Base-by-base conservation (phyloP, 2,329 filamentous ascomycete species). In the Pezicula neosporulosa region DNA sequence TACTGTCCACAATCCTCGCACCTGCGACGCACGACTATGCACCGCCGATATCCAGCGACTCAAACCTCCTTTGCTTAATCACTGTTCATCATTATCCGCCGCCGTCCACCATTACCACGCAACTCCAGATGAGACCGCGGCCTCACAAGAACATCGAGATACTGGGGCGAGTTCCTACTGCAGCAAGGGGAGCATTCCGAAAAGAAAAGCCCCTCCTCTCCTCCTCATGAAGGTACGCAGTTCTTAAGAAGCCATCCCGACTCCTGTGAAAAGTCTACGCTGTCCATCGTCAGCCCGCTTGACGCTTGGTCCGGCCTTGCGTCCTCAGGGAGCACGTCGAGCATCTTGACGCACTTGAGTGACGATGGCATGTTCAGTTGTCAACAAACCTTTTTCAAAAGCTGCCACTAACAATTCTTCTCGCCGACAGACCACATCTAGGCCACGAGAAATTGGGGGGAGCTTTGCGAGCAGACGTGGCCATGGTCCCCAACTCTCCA, bases 381-480 rank as follows among this genome's bases (percentile, higher is more conserved):
- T 52, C 36, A 49, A 47, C 30, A 44, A 44, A 49, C 16, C 37
- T 47, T 45, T 44, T 48, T 48, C 36, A 52, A 24, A 44, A 47
- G 28, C 44, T 39, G 16, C 58, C 28, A 51, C 63, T 66, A 44
- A 66, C 63, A 35, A 44, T 49, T 49, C 15, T 47, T 48, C 28
- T 36, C 49, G 44, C 38, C 49, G 53, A 48, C 56, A 69, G 66
- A 66, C 67, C 52, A 66, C 66, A 51, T 58, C 66, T 41, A 64
- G 65, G 61, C 64, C 65, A 48, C 62, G 63, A 55, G 66, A 67
- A 41, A 56, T 67, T 56, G 67, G 66, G 50, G 66, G 61, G 46
- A 64, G 63, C 51, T 68, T 66, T 56, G 61, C 58, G 51, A 66
- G 58, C 48, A 59, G 64, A 51, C 58, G 65, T 30, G 63, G 65